phyloP scores from a whole-genome alignment of 805 yeast species.

The Tanozyma kutaoensis region DNA sequence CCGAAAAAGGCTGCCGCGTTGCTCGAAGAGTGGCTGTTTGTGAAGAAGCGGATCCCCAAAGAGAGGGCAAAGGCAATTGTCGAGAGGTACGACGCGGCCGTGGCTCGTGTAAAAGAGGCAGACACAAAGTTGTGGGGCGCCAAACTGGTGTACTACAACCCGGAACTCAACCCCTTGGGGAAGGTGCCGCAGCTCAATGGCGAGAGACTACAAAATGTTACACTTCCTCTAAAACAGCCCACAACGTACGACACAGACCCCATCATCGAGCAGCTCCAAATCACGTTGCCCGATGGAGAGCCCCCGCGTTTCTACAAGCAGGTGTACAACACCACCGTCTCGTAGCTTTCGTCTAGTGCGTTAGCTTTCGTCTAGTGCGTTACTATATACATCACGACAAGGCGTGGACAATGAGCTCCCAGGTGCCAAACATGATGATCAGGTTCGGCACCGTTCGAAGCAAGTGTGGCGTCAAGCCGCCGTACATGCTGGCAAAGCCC shows the following conservation, averaged over 20 bases:
- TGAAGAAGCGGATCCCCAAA: slow-evolving; percentile 20
- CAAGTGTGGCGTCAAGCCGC: slow-evolving; percentile 94
- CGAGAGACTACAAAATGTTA: no score
- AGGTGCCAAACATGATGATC: slow-evolving; percentile 97
- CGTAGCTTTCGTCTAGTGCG: no score
- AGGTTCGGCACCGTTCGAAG: slow-evolving; percentile 96
- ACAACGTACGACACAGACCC: slow-evolving; percentile 15
- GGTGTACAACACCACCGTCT: no score
- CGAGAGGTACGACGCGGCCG: slow-evolving; percentile 7
- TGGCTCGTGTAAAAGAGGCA: slow-evolving; percentile 6
- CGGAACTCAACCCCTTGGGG: slow-evolving; percentile 54
- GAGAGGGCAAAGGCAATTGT: slow-evolving; percentile 14
- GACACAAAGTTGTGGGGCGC: slow-evolving; percentile 27
- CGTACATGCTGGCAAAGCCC: slow-evolving; percentile 87
- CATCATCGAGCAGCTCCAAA: slow-evolving; percentile 10
- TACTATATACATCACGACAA: no score
- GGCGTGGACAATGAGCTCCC: slow-evolving; percentile 67
- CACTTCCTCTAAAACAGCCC: slow-evolving; percentile 14
- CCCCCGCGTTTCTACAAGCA: slow-evolving; percentile 36
- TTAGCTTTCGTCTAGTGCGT: no score
- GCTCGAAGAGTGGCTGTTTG: slow-evolving; percentile 26
- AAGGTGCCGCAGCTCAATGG: slow-evolving; percentile 28
- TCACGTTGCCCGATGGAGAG: slow-evolving; percentile 24
- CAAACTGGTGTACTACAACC: slow-evolving; percentile 46
- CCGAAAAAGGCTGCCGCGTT: slow-evolving; percentile 10